Conservation (phyloP, 441 rosid species). For the Sinapis alba region DNA sequence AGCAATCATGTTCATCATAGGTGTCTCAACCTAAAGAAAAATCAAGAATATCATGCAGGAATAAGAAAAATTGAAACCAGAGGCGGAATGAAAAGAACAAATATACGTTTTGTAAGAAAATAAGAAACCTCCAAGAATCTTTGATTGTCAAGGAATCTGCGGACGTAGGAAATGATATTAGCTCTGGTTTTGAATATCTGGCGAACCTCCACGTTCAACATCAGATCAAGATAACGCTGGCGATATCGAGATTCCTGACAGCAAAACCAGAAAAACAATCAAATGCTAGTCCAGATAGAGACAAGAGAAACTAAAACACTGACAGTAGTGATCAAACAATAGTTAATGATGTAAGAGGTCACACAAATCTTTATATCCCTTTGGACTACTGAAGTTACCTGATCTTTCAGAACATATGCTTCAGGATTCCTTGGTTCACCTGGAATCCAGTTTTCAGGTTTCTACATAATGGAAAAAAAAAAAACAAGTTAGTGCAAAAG, state of each 20-base stretch:
- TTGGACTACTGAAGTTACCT: conserved; percentile 46
- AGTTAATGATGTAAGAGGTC: background rate
- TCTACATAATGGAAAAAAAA: conserved; percentile 44
- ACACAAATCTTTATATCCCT: background rate
- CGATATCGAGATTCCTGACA: conserved; percentile 86
- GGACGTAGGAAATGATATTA: conserved; percentile 56
- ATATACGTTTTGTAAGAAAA: background rate
- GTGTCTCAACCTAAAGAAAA: conserved; percentile 73
- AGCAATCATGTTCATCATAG: conserved; percentile 95
- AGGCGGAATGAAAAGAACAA: background rate
- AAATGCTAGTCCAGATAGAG: background rate
- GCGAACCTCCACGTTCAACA: conserved; percentile 75
- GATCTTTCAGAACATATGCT: conserved; percentile 77
- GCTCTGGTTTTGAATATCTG: conserved; percentile 75
- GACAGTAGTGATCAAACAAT: background rate
- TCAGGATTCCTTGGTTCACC: conserved; percentile 80
- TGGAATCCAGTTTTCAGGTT: conserved; percentile 64
- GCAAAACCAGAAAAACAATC: background rate
- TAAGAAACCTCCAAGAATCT: conserved; percentile 66
- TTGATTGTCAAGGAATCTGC: conserved; percentile 67
- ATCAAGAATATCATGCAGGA: background rate
- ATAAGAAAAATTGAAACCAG: background rate
- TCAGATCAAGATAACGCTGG: conserved; percentile 84
- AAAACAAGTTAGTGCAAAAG: conserved; percentile 6
- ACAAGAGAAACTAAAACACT: background rate